phyloP scores from a whole-genome alignment of 176 grass and related monocot genomes.

The Pharus latifolius region DNA sequence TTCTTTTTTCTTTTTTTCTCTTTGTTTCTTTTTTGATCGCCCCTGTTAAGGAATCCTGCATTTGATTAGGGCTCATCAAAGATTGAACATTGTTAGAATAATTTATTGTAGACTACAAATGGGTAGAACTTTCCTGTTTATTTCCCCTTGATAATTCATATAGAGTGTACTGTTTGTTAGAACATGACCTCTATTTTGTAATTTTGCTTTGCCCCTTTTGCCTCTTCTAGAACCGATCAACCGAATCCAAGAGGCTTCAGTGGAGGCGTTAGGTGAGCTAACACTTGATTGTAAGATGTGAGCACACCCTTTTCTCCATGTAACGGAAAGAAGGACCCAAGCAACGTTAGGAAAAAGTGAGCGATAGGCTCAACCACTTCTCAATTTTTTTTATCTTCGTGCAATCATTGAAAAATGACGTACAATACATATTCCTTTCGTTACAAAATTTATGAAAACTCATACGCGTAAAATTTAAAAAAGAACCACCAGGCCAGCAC shows the following conservation, averaged over 20 bases:
- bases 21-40: too few relatives aligned
- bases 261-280: conserved; percentile 19
- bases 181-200: background rate
- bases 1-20: too few relatives aligned
- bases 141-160: background rate
- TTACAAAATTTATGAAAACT: too few relatives aligned
- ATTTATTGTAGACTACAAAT: too few relatives aligned
- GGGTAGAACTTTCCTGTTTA: too few relatives aligned
- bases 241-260: background rate
- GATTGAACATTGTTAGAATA: too few relatives aligned
- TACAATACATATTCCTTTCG: background rate
- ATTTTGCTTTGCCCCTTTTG: background rate
- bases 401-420: background rate
- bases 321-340: background rate
- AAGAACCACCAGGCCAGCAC: too few relatives aligned
- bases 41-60: too few relatives aligned
- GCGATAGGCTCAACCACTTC: background rate
- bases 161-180: too few relatives aligned
- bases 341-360: background rate
- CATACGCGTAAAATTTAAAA: too few relatives aligned
- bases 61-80: too few relatives aligned
- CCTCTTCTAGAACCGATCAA: background rate
- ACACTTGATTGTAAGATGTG: background rate
- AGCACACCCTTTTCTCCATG: background rate
- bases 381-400: background rate